Percentiles rank a stretch among this genome's conserved stretches.
Conservation (phyloP, 345 rosid genomes). For the Combretum micranthum region DNA sequence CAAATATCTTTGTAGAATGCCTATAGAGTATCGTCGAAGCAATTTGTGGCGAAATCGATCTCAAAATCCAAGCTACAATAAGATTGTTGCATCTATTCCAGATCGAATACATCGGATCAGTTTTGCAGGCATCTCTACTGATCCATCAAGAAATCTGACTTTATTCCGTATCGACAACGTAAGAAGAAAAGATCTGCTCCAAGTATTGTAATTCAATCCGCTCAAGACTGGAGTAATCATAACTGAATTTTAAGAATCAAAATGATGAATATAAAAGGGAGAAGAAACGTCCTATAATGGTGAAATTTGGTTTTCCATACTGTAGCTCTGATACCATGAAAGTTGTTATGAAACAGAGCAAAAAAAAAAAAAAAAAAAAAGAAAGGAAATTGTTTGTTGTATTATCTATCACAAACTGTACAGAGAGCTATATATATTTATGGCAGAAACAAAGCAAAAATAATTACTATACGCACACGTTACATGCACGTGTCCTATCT, state of each 20-base stretch:
- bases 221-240: background rate
- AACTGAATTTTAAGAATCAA: background rate
- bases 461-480: no score
- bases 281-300: no score
- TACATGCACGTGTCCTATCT: no score
- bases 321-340: conserved; percentile 1
- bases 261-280: background rate
- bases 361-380: no score
- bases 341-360: no score
- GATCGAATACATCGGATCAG: background rate
- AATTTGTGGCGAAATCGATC: background rate
- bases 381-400: no score
- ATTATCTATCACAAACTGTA: no score
- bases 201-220: background rate
- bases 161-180: background rate
- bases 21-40: background rate
- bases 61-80: background rate
- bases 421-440: no score
- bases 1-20: background rate
- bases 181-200: no score
- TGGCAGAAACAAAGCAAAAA: no score
- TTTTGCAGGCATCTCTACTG: background rate
- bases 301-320: background rate
- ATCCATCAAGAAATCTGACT: background rate
- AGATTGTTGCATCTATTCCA: no score